A percentile compares a stretch with the other conserved stretches of the same genome.
These are phyloP conservation scores for Peziza echinospora DNA, from an alignment of 495 filamentous ascomycete genomes.

Conservation along the genomic window DNA sequence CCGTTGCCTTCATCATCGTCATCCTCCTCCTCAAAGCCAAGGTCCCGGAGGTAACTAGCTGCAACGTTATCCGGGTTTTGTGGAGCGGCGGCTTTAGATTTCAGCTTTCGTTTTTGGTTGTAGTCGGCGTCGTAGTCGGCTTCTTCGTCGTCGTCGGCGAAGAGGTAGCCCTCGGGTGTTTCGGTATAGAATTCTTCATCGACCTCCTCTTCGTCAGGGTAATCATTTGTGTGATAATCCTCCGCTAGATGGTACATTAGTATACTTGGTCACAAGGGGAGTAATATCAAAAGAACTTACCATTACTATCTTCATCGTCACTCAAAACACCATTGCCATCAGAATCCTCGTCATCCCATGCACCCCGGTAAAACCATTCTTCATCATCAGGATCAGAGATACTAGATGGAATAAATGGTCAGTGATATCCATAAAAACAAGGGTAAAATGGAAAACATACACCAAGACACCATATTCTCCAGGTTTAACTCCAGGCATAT, in stretches of 20 bases:
- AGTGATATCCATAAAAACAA: background rate
- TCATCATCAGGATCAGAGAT: constrained; percentile 10
- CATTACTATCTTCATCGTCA: constrained; percentile 20
- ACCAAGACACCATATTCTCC: constrained; percentile 16
- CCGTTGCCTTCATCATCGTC: constrained; percentile 9
- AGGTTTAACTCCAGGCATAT: background rate
- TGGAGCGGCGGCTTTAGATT: no score
- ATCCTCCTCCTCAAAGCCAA: constrained; percentile 6
- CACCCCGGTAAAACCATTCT: constrained; percentile 20
- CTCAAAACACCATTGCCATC: constrained; percentile 12
- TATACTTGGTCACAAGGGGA: no score
- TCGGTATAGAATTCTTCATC: constrained; percentile 7
- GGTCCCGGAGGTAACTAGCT: no score
- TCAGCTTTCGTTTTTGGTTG: no score
- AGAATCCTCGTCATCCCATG: constrained; percentile 11
- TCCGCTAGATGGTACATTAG: constrained; percentile 6
- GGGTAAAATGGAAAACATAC: background rate
- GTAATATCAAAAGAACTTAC: constrained; percentile 1
- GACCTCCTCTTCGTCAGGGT: constrained; percentile 17
- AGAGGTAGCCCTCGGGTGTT: background rate
- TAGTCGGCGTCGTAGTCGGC: background rate
- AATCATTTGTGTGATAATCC: constrained; percentile 20
- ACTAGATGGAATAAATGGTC: constrained; percentile 8
- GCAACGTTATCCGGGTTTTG: no score
- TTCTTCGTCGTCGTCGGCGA: background rate